A percentile compares a stretch with the other conserved stretches of the same genome.
These are phyloP conservation scores for Hyaloscypha bicolor DNA, from an alignment of 495 filamentous ascomycete species.

Conservation along the genomic window DNA sequence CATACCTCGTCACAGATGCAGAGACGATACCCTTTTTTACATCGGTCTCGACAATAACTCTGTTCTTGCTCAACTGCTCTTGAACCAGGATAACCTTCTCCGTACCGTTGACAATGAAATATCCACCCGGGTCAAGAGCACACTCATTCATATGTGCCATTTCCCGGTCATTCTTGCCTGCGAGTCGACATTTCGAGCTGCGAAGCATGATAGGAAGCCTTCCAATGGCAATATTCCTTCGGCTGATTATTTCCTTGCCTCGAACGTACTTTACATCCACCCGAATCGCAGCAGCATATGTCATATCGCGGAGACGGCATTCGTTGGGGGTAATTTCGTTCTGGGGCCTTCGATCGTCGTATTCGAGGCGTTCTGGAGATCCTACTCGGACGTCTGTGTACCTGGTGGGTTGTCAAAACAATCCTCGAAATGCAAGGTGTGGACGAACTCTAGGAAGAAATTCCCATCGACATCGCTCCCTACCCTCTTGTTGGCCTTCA, in stretches of 20 bases:
- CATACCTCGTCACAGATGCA: conserved; percentile 84
- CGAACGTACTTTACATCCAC: conserved; percentile 88
- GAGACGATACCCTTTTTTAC: conserved; percentile 88
- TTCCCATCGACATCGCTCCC: conserved; percentile 84
- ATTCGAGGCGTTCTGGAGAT: conserved; percentile 74
- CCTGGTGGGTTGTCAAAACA: conserved; percentile 26
- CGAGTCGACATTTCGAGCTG: conserved; percentile 87
- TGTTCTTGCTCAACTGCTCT: conserved; percentile 97
- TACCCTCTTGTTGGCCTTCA: conserved; percentile 82
- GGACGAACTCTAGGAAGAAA: conserved; percentile 73
- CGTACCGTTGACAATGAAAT: conserved; percentile 84
- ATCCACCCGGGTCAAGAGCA: conserved; percentile 92
- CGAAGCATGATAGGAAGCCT: conserved; percentile 95
- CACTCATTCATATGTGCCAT: conserved; percentile 93
- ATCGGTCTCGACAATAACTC: conserved; percentile 94
- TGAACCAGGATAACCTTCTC: conserved; percentile 99
- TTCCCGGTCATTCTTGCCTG: conserved; percentile 74
- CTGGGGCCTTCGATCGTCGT: conserved; percentile 57
- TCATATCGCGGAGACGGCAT: conserved; percentile 92
- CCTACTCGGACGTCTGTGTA: conserved; percentile 88
- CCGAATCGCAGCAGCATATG: conserved; percentile 88
- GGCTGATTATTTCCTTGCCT: conserved; percentile 68
- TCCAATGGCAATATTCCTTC: conserved; percentile 76
- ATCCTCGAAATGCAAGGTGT: background rate
- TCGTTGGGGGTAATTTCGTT: conserved; percentile 86